A percentile compares a stretch with the other conserved stretches of the same genome.
Conservation (phyloP, 2,329 filamentous ascomycete species). For the Chaetomiaceae sp. region DNA sequence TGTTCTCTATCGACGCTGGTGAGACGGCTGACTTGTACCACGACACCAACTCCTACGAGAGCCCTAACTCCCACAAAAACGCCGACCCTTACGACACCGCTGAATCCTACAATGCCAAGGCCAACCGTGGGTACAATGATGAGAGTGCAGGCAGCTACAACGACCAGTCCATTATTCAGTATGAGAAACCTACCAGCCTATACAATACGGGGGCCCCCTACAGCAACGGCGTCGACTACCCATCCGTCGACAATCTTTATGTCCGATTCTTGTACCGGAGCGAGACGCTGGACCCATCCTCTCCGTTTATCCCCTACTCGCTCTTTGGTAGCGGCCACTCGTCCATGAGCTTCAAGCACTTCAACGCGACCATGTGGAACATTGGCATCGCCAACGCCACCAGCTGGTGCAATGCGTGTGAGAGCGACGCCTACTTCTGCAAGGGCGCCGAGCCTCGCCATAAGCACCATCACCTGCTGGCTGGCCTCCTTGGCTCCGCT, state of each 20-base stretch:
- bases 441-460: neutral
- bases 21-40: neutral
- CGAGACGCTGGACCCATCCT: constrained; percentile 29
- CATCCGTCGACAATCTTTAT: constrained; percentile 38
- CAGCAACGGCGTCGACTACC: constrained; percentile 26
- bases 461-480: neutral
- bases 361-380: constrained; percentile 35
- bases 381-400: constrained; percentile 33
- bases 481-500: neutral
- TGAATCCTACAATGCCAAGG: neutral
- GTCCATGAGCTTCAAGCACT: constrained; percentile 38
- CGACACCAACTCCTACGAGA: no score
- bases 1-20: constrained; percentile 40
- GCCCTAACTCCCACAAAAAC: neutral
- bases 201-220: neutral
- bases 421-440: constrained; percentile 38
- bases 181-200: neutral
- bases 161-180: neutral
- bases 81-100: neutral
- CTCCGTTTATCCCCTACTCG: constrained; percentile 31
- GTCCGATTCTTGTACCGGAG: constrained; percentile 57
- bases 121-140: neutral
- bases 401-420: constrained; percentile 45
- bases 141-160: neutral
- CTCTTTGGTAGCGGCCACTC: constrained; percentile 38